These are phyloP conservation scores for Colletotrichum higginsianum DNA, from an alignment of 2,329 filamentous ascomycete species.

Conservation along the genomic window DNA sequence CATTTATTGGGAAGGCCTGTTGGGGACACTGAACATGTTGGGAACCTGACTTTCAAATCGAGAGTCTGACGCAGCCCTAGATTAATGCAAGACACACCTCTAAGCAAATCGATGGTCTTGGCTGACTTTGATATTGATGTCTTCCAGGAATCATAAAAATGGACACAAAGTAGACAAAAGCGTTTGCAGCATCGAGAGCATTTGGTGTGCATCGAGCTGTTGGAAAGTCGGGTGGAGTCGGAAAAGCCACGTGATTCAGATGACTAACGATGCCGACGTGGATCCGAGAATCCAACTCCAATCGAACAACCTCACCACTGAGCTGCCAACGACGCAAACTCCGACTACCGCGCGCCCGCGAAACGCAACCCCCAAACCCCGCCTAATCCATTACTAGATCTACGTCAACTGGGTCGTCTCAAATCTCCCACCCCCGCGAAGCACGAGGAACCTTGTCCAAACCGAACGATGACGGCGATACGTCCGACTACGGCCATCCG, in stretches of 20 bases:
- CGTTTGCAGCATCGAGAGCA: neutral
- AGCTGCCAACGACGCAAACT: conserved; percentile 35
- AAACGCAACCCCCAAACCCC: conserved; percentile 18
- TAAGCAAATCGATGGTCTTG: neutral
- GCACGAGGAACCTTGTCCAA: neutral
- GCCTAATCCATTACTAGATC: conserved; percentile 11
- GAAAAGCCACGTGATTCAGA: conserved; percentile 3
- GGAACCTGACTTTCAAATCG: neutral
- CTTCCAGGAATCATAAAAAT: neutral
- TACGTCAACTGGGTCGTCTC: conserved; percentile 31
- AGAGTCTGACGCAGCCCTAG: neutral
- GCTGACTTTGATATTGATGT: neutral
- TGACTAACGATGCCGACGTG: conserved; percentile 35
- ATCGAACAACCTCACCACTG: conserved; percentile 38
- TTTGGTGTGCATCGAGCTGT: neutral
- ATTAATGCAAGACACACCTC: neutral
- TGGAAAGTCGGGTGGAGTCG: conserved; percentile 33
- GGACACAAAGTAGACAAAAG: neutral
- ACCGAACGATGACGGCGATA: conserved; percentile 42
- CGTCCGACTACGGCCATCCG: conserved; percentile 43
- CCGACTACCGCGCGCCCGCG: conserved; percentile 33
- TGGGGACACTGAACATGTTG: neutral
- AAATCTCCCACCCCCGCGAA: neutral
- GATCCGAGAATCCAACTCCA: conserved; percentile 42
- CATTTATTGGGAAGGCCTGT: neutral